Base-by-base conservation (phyloP, 805 yeast genomes). In the Myxozyma vanderwaltii region DNA sequence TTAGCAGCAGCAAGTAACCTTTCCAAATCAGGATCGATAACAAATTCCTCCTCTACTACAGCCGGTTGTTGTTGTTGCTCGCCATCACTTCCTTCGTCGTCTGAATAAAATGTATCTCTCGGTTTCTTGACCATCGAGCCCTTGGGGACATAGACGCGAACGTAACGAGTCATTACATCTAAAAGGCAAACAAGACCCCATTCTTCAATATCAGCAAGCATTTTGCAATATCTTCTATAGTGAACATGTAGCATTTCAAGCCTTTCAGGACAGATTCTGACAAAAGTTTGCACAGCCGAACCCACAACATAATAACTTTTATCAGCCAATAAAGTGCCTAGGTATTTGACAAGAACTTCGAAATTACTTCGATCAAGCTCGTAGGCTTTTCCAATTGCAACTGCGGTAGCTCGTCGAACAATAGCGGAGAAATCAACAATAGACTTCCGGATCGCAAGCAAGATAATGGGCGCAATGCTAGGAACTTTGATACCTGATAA, bases 401-500 rank as follows among this genome's bases (percentile, higher is more conserved):
- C 78, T 1, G 92, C 91, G 1, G 92, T 82, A 1, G 96, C 86
- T 35, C 86, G 76, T 63, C 98, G 80, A 2, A 94, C 99, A 15
- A 80, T 70, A 0, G 96, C 84, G 7, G 94, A 84, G 2, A 84
- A 79, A 69, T 94, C 99, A 7, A 79, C 73, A 2, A 82, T 73
- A 5, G 87, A 79, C 68, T 88, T 82, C 63, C 85, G 85, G 63
- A 92, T 77, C 36, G 94, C 87, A 41, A 91, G 77, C 4, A 86
- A 70, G 15, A 91, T 78, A 48, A 94, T 89, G 0, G 96, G 94
- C 21, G 86, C 80, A 40, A 94, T 86, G 6, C 92, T 88, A 1
- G 89, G 82, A 19, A 92, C 88, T 47, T 84, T 80, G 58, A 94
- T 86, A n/a, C 92, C 91, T 1, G 94, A 84, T 68, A 94, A 79